Percentiles rank a stretch among this genome's conserved stretches.
These are phyloP conservation scores for Myriosclerotinia duriaeana DNA, from an alignment of 2,329 filamentous ascomycete genomes.

Conservation along the genomic window DNA sequence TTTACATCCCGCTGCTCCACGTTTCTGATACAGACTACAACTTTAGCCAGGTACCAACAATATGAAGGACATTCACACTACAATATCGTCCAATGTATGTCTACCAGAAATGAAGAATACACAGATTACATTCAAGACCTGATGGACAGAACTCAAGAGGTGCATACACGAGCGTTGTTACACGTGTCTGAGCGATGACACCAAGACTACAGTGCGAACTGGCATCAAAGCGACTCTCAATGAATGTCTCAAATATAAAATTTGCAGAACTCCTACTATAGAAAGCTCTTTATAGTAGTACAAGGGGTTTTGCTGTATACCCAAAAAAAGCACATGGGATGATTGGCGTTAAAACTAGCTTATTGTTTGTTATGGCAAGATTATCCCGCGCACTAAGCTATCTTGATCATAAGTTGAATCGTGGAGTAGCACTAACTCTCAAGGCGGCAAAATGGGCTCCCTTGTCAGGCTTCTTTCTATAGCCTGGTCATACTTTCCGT, in stretches of 20 bases:
- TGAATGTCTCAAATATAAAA: not conserved
- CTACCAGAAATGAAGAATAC: not conserved
- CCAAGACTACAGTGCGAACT: not conserved
- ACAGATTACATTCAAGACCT: not conserved
- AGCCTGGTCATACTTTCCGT: not conserved
- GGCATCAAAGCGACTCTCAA: not conserved
- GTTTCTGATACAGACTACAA: not conserved
- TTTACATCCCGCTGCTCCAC: not conserved
- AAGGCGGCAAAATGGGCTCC: not conserved
- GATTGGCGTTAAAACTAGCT: not conserved
- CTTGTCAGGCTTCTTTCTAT: not conserved
- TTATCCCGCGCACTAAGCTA: slow-evolving; percentile 1
- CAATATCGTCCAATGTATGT: not conserved
- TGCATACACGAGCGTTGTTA: not conserved
- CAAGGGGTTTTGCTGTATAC: no score
- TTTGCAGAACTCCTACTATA: not conserved
- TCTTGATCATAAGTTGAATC: not conserved
- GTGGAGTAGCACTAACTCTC: not conserved
- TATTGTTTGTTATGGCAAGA: not conserved
- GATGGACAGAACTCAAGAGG: not conserved
- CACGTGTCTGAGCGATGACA: not conserved
- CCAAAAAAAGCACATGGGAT: not conserved
- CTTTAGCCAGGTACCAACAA: not conserved
- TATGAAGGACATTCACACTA: slow-evolving; percentile 2
- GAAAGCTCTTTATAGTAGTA: no score